Percentiles rank a stretch among this genome's conserved stretches.
phyloP scores from a whole-genome alignment of 148 eudicot genomes.

The Cornus suecica region DNA sequence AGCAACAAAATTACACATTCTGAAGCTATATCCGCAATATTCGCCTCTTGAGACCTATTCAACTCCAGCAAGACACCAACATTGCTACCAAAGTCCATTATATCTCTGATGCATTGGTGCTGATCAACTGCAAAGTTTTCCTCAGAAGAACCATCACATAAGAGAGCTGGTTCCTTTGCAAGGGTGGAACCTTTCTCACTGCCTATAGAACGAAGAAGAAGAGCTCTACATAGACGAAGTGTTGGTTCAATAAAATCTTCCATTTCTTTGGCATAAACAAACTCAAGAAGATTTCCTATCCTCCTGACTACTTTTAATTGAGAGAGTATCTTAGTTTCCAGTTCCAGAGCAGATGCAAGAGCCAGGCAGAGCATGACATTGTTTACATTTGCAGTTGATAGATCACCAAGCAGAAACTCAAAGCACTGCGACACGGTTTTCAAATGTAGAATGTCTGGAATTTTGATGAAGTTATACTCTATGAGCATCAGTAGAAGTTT shows the following conservation, averaged over 20 bases:
- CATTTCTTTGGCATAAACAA: conserved; percentile 77
- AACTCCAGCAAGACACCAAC: conserved; percentile 69
- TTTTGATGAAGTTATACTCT: conserved; percentile 67
- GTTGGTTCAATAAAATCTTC: conserved; percentile 87
- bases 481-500: conserved; percentile 92
- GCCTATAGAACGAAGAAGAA: conserved; percentile 61
- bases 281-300: conserved; percentile 79
- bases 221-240: conserved; percentile 69
- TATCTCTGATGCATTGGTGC: conserved; percentile 65
- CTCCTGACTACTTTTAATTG: conserved; percentile 77
- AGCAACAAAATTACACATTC: conserved; percentile 73
- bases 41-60: conserved; percentile 38
- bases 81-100: conserved; percentile 69
- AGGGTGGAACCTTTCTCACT: conserved; percentile 34
- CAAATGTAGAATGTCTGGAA: conserved; percentile 67
- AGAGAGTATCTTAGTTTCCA: conserved; percentile 73
- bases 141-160: conserved; percentile 44
- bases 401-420: conserved; percentile 83
- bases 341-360: conserved; percentile 81
- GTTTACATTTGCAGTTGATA: conserved; percentile 73
- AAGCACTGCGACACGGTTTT: conserved; percentile 81
- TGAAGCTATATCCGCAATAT: conserved; percentile 65
- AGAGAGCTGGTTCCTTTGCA: conserved; percentile 54
- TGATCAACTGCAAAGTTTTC: conserved; percentile 33
- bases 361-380: conserved; percentile 85